phyloP scores from a whole-genome alignment of 2,329 filamentous ascomycete species.

The Leptographium procerum region DNA sequence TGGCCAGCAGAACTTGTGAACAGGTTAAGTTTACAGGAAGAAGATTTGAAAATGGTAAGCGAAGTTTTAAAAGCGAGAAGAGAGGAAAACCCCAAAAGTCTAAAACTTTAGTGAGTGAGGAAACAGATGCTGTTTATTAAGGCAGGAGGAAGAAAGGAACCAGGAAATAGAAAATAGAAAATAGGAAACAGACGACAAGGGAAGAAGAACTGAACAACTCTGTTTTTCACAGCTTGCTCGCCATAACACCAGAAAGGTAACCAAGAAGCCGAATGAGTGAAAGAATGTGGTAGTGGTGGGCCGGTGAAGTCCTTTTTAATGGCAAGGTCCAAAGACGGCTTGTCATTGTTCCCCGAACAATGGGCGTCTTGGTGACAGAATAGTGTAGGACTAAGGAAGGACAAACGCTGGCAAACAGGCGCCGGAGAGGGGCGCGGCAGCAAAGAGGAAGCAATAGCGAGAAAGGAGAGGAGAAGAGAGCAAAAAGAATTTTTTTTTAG shows the following conservation, averaged over 20 bases:
- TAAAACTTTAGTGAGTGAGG: constrained; percentile 8
- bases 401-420: background rate
- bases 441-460: background rate
- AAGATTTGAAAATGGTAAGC: background rate
- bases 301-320: background rate
- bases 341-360: background rate
- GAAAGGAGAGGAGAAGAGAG: background rate
- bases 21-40: background rate
- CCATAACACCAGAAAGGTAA: background rate
- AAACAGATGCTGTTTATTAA: background rate
- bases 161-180: background rate
- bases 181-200: background rate
- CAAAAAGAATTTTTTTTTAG: background rate
- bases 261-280: background rate
- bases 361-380: background rate
- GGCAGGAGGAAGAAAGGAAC: background rate
- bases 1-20: constrained; percentile 5
- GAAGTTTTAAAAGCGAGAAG: background rate
- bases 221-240: background rate
- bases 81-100: constrained; percentile 5
- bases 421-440: background rate
- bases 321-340: background rate
- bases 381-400: background rate
- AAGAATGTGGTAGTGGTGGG: background rate
- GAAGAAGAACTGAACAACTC: background rate